phyloP scores from a whole-genome alignment of 208 protist species.

The Naegleria lovaniensis region DNA sequence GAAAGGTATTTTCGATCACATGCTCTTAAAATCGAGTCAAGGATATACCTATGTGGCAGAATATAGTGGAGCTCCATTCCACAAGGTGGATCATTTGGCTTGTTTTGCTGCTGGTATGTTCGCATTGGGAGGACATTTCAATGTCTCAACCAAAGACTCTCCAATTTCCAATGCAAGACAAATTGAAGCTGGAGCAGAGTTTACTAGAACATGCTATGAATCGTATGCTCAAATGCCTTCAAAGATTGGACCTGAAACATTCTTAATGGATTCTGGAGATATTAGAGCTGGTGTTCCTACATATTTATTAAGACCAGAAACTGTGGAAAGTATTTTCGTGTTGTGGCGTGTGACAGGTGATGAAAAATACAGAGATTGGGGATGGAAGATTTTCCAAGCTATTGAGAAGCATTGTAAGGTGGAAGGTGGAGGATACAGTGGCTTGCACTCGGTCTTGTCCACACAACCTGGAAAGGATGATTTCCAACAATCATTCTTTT shows the following conservation, averaged over 20 bases:
- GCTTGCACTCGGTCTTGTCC: slow-evolving; percentile 14
- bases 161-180: not conserved
- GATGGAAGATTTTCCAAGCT: slow-evolving; percentile 61
- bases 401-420: slow-evolving; percentile 47
- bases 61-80: not conserved
- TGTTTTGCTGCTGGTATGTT: slow-evolving; percentile 45
- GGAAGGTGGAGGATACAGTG: slow-evolving; percentile 23
- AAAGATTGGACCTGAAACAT: slow-evolving; percentile 54
- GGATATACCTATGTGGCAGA: not conserved
- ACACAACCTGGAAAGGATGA: slow-evolving; percentile 39
- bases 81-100: slow-evolving; percentile 30
- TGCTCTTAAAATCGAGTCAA: not conserved
- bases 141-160: not conserved
- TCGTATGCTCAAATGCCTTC: slow-evolving; percentile 43
- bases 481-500: slow-evolving; percentile 69
- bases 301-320: slow-evolving; percentile 53
- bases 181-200: slow-evolving; percentile 28
- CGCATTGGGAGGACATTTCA: slow-evolving; percentile 17
- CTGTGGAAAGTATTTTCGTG: slow-evolving; percentile 61
- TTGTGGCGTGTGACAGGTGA: slow-evolving; percentile 55
- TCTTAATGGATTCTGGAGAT: slow-evolving; percentile 34
- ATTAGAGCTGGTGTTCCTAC: not conserved
- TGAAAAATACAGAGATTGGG: slow-evolving; percentile 60
- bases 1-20: slow-evolving; percentile 25
- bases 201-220: slow-evolving; percentile 53